Conservation (phyloP, 2,329 filamentous ascomycete species). For the Hymenoscyphus fraxineus region DNA sequence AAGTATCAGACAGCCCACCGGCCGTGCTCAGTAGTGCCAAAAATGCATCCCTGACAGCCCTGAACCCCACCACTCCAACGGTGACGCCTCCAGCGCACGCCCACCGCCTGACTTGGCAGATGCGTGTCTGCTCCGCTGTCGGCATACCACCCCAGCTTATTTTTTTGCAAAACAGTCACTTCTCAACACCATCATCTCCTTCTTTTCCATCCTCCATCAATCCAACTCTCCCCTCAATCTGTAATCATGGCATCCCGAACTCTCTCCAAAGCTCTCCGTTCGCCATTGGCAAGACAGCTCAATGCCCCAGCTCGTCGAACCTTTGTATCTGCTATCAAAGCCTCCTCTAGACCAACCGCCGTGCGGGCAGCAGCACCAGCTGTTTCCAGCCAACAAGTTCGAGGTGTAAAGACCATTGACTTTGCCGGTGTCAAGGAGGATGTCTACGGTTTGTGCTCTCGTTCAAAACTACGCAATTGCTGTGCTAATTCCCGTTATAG, state of each 20-base stretch:
- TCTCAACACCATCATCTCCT: not conserved
- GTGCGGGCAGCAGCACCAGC: slow-evolving; percentile 42
- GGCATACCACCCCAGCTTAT: slow-evolving; percentile 16
- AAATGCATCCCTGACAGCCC: not conserved
- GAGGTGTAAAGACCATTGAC: slow-evolving; percentile 98
- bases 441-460: slow-evolving; percentile 71
- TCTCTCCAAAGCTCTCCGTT: slow-evolving; percentile 65
- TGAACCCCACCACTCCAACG: not conserved
- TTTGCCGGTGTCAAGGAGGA: slow-evolving; percentile 91
- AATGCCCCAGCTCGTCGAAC: slow-evolving; percentile 58
- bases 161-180: slow-evolving; percentile 16
- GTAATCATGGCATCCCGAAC: slow-evolving; percentile 71
- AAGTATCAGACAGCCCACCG: not conserved
- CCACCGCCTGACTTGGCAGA: not conserved
- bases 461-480: not conserved
- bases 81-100: not conserved
- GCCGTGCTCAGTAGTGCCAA: not conserved
- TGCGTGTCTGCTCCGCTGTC: slow-evolving; percentile 4
- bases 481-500: slow-evolving; percentile 42
- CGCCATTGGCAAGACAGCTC: slow-evolving; percentile 61
- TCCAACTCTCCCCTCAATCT: slow-evolving; percentile 22
- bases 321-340: slow-evolving; percentile 57
- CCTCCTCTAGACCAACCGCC: slow-evolving; percentile 49
- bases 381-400: slow-evolving; percentile 52
- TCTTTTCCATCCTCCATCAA: slow-evolving; percentile 4